Conservation (phyloP, 371 early-diverging fungal species). For the Actinomortierella ambigua region DNA sequence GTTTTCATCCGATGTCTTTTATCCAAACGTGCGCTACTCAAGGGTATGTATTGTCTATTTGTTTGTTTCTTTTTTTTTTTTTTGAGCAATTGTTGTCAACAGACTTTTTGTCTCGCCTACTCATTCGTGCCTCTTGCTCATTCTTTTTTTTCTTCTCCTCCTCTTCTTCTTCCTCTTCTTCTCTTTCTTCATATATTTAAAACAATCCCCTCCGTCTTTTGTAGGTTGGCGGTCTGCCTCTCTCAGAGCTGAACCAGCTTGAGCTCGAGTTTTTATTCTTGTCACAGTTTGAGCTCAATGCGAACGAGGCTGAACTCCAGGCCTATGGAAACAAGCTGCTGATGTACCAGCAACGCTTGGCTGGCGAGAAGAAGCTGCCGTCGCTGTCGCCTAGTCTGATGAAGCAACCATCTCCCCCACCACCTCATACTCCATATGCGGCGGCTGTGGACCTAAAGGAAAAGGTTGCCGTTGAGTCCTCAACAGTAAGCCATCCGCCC, state of each 20-base stretch:
- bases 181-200: too few species aligned
- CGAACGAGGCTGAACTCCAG: slow-evolving; percentile 72
- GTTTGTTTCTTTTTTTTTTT: too few species aligned
- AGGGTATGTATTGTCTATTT: slow-evolving; percentile 57
- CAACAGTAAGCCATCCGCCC: too few species aligned
- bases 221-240: slow-evolving; percentile 85
- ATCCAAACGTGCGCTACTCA: slow-evolving; percentile 78
- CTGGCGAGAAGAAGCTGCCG: background rate
- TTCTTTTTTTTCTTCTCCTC: slow-evolving; percentile 1
- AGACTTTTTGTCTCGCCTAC: background rate
- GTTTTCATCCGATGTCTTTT: slow-evolving; percentile 83
- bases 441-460: too few species aligned
- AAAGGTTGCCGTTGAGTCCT: too few species aligned
- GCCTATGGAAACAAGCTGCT: slow-evolving; percentile 67
- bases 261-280: slow-evolving; percentile 89
- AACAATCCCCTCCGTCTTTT: slow-evolving; percentile 11
- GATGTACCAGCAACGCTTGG: slow-evolving; percentile 44
- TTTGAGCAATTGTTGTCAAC: slow-evolving; percentile 49
- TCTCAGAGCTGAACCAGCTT: slow-evolving; percentile 83
- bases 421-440: too few species aligned
- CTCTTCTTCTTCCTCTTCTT: background rate
- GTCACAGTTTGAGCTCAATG: slow-evolving; percentile 81
- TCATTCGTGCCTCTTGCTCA: background rate
- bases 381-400: background rate
- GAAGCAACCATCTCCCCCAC: too few species aligned